These are phyloP conservation scores for Amoeboaphelidium protococcarum DNA, from an alignment of 371 early-diverging fungal species.

Conservation along the genomic window DNA sequence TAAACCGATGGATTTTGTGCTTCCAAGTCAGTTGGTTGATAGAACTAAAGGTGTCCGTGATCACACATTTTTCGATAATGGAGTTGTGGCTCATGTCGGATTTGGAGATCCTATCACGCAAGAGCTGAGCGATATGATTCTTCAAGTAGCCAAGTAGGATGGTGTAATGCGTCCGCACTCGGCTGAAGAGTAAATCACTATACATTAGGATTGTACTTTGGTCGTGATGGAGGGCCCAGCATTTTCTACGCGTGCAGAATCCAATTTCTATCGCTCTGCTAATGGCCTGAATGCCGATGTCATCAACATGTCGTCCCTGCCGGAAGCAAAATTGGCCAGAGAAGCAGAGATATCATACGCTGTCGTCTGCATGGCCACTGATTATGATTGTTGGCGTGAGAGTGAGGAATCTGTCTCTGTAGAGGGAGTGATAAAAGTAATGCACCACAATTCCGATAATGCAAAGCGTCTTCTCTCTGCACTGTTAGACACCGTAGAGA, in stretches of 20 bases:
- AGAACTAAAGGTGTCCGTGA: conserved; percentile 60
- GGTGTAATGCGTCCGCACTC: neutral
- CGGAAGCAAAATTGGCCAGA: conserved; percentile 85
- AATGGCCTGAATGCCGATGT: conserved; percentile 53
- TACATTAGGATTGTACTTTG: conserved; percentile 21
- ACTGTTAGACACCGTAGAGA: no score
- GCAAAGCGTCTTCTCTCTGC: no score
- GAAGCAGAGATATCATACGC: conserved; percentile 94
- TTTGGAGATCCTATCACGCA: conserved; percentile 87
- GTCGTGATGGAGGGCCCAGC: conserved; percentile 93
- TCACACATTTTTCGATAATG: conserved; percentile 69
- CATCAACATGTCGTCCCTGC: conserved; percentile 89
- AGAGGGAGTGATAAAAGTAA: conserved; percentile 65
- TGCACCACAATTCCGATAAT: conserved; percentile 54
- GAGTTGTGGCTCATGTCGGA: conserved; percentile 47
- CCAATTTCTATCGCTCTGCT: conserved; percentile 76
- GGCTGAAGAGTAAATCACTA: no score
- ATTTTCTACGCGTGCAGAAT: conserved; percentile 89
- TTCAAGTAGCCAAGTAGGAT: conserved; percentile 18
- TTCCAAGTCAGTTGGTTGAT: conserved; percentile 80
- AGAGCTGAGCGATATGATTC: conserved; percentile 45
- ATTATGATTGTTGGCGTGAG: conserved; percentile 91
- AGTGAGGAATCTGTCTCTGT: conserved; percentile 73
- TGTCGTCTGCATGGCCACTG: conserved; percentile 96
- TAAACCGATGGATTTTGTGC: conserved; percentile 70